These are phyloP conservation scores for Tetrahymena malaccensis DNA, from an alignment of 73 alveolate genomes.

Conservation along the genomic window DNA sequence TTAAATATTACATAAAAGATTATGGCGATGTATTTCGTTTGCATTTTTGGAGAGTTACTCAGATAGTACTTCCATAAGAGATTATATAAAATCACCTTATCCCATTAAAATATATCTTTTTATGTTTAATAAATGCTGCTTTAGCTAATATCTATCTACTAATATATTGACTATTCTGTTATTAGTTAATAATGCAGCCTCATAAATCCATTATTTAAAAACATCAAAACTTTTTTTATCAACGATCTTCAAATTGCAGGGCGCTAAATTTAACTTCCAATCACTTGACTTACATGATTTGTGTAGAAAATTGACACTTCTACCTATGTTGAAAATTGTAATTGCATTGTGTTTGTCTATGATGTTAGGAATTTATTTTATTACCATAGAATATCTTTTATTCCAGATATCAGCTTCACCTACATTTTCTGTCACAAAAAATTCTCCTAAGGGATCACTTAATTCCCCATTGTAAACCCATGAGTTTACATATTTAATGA, in stretches of 20 bases:
- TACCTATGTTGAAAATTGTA: constrained; percentile 22
- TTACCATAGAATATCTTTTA: not conserved
- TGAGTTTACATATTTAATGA: constrained; percentile 14
- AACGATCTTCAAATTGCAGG: not conserved
- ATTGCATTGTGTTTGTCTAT: constrained; percentile 12
- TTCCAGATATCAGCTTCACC: constrained; percentile 29
- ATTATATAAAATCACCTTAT: constrained; percentile 93
- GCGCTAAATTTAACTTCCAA: constrained; percentile 3
- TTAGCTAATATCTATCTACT: not conserved
- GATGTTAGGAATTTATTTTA: constrained; percentile 11
- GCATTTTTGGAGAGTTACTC: constrained; percentile 87
- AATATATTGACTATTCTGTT: not conserved
- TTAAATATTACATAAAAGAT: constrained; percentile 63
- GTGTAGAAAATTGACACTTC: constrained; percentile 23
- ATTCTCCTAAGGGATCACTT: constrained; percentile 13
- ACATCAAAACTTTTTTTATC: not conserved
- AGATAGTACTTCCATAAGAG: constrained; percentile 84
- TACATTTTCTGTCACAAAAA: constrained; percentile 27
- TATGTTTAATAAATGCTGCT: constrained; percentile 25
- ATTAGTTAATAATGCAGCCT: not conserved
- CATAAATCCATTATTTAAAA: not conserved
- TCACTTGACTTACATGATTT: constrained; percentile 10
- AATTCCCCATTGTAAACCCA: constrained; percentile 35
- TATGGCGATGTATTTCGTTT: constrained; percentile 68
- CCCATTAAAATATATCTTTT: constrained; percentile 84